A percentile compares a stretch with the other conserved stretches of the same genome.
These are phyloP conservation scores for Dorcoceras hygrometricum DNA, from an alignment of 257 asterid genomes.

Conservation along the genomic window DNA sequence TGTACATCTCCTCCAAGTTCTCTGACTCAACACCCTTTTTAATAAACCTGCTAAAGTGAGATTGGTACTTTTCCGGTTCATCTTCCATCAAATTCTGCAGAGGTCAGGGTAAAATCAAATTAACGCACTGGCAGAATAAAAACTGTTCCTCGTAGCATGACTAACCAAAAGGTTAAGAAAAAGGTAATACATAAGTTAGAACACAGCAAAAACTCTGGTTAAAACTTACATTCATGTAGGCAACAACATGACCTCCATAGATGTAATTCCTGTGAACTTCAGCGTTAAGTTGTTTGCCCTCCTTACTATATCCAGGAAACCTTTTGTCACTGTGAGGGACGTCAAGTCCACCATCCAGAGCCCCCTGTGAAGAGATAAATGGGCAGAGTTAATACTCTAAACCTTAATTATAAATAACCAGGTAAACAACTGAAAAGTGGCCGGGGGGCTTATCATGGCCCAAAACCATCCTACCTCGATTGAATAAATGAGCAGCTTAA, in stretches of 20 bases:
- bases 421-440: no score
- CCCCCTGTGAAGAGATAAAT: slow-evolving; percentile 49
- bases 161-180: neutral
- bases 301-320: slow-evolving; percentile 79
- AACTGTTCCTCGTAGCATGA: neutral
- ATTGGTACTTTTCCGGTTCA: slow-evolving; percentile 70
- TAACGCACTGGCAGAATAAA: neutral
- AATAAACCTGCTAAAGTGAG: slow-evolving; percentile 60
- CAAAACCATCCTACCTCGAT: no score
- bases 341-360: slow-evolving; percentile 81
- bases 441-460: no score
- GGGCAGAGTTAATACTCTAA: neutral
- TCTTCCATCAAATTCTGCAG: slow-evolving; percentile 55
- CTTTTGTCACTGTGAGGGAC: slow-evolving; percentile 88
- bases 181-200: neutral
- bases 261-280: slow-evolving; percentile 81
- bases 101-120: neutral
- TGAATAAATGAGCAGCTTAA: neutral
- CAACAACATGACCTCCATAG: slow-evolving; percentile 72
- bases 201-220: neutral
- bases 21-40: slow-evolving; percentile 53
- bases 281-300: slow-evolving; percentile 61
- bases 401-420: neutral
- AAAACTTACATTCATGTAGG: slow-evolving; percentile 71
- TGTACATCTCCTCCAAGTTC: slow-evolving; percentile 51